A percentile compares a stretch with the other conserved stretches of the same genome.
Conservation (phyloP, 2,329 filamentous ascomycete genomes). For the Monilinia fructicola region DNA sequence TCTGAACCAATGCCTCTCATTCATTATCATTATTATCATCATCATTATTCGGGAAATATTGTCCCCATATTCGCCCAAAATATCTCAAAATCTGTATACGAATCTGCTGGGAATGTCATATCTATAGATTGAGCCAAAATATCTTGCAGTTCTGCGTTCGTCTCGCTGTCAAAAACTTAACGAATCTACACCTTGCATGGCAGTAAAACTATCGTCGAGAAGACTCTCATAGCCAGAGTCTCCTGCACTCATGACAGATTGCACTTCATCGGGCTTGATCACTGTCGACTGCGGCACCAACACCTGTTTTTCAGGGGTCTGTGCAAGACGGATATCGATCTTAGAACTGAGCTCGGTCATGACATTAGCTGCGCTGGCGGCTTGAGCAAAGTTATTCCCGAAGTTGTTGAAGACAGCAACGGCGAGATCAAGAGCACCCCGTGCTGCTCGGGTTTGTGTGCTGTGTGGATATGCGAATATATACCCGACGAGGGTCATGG, state of each 20-base stretch:
- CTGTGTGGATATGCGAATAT: slow-evolving; percentile 43
- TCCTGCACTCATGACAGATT: slow-evolving; percentile 17
- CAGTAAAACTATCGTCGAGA: slow-evolving; percentile 17
- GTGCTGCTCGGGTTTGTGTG: slow-evolving; percentile 37
- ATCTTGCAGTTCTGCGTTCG: slow-evolving; percentile 21
- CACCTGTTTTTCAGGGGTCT: slow-evolving; percentile 1
- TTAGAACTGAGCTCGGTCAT: slow-evolving; percentile 39
- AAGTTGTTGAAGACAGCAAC: slow-evolving; percentile 43
- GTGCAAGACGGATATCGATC: slow-evolving; percentile 32
- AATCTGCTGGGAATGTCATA: slow-evolving; percentile 26
- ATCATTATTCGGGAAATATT: slow-evolving; percentile 16
- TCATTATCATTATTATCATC: slow-evolving; percentile 46
- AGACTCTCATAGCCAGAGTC: slow-evolving; percentile 22
- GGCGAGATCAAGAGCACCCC: slow-evolving; percentile 41
- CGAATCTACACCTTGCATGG: slow-evolving; percentile 6
- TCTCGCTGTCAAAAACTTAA: slow-evolving; percentile 24
- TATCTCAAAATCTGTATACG: slow-evolving; percentile 26
- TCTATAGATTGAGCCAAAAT: slow-evolving; percentile 27
- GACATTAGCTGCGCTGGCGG: slow-evolving; percentile 41
- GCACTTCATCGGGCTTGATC: slow-evolving; percentile 12
- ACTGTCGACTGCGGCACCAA: slow-evolving; percentile 4
- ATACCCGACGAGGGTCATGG: slow-evolving; percentile 45
- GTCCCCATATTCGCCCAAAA: slow-evolving; percentile 23
- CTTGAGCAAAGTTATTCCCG: slow-evolving; percentile 41
- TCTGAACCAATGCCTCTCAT: slow-evolving; percentile 39